Base-by-base conservation (phyloP, 2,329 filamentous ascomycete genomes). In the Clonostachys rhizophaga region DNA sequence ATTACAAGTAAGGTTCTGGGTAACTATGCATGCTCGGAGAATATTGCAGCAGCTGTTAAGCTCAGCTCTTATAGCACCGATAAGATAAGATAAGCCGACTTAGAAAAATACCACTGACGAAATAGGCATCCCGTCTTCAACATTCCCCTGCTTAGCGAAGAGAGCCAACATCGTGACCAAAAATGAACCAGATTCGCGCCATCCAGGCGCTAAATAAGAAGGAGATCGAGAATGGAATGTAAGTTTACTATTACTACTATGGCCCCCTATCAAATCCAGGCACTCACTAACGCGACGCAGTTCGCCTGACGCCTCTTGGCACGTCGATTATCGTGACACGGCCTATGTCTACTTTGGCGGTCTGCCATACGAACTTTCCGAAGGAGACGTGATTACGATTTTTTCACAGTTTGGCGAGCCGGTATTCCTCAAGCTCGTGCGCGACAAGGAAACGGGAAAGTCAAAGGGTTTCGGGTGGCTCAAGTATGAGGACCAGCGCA, bases 331-430 rank as follows among this genome's bases (percentile, higher is more conserved):
- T 70, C 89, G 90, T 70, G 94, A 95, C 71, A 97, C 94, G 3
- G 95, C 94, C 50, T 99, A 92, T 67, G 75, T 99, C 63, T 96
- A 96, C 75, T 91, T 99, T 56, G 95, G 95, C 61, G 92, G 92
- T 30, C 79, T 99, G 12, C 90, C 91, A 5, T 95, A 88, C 68
- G 89, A 95, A 60, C 79, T 99, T 39, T 91, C 90, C 43, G 94
- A 99, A 72, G 95, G 95, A 67, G 94, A 99, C 68, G 79, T 99
- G 52, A 83, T 97, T 55, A 91, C 91, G 11, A 95, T 99, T 50
- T 99, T 97, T 74, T 96, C 91, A 7, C 94, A 99, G 66, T 99
- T 86, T 62, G 94, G 94, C 57, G 92, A 97, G 63, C 95, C 95
- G 3, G 89, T 91, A 4, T 95, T 92, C 68, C 78, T 99, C 49